phyloP scores from a whole-genome alignment of 495 filamentous ascomycete species.

The Astrothelium macrocarpum region DNA sequence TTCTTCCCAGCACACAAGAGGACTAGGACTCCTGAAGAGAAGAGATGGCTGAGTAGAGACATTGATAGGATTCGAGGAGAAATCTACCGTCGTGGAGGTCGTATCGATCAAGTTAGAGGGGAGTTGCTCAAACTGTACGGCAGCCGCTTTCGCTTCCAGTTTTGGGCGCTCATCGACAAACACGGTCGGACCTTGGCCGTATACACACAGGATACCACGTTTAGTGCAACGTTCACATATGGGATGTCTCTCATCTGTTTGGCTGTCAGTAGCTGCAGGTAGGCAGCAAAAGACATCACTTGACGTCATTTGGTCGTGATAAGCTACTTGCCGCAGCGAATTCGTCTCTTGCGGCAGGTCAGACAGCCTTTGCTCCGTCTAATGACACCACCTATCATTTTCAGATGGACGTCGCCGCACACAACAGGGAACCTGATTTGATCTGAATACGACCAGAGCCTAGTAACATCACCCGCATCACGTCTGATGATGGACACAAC shows the following conservation, averaged over 20 bases:
- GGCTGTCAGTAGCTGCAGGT: too few relatives aligned
- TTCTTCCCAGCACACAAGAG: not conserved
- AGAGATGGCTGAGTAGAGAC: too few relatives aligned
- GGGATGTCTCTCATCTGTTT: not conserved
- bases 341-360: not conserved
- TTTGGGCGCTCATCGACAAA: not conserved
- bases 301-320: not conserved
- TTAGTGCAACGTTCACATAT: not conserved
- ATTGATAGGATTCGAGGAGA: too few relatives aligned
- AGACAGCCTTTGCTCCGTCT: conserved; percentile 4
- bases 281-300: not conserved
- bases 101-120: not conserved
- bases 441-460: not conserved
- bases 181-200: not conserved
- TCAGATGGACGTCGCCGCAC: too few relatives aligned
- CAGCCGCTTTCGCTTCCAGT: conserved; percentile 3
- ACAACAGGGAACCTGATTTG: not conserved
- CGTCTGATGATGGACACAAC: too few relatives aligned
- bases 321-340: conserved; percentile 1
- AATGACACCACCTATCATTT: not conserved
- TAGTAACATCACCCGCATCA: too few relatives aligned
- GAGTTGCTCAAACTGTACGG: not conserved
- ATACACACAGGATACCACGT: not conserved
- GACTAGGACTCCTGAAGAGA: not conserved
- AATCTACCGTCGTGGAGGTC: too few relatives aligned